Conservation (phyloP, 1,284 basidiomycete genomes). For the Porodaedalea pini region DNA sequence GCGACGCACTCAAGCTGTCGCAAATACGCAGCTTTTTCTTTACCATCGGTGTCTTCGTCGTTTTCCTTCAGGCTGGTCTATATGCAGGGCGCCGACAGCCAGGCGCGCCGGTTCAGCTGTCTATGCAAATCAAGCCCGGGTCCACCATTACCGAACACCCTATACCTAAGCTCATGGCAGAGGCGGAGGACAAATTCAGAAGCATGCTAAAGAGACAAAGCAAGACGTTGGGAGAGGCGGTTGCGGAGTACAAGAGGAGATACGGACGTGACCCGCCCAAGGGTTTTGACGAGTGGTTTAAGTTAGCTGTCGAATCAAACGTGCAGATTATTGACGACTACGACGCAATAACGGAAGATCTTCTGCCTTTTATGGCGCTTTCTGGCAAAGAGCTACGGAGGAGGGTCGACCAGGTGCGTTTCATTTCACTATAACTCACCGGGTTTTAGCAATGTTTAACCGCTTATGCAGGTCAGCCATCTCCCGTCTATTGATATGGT, state of each 20-base stretch:
- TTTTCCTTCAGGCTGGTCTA: slow-evolving; percentile 57
- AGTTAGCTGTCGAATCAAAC: slow-evolving; percentile 69
- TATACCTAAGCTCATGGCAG: slow-evolving; percentile 76
- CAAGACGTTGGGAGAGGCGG: slow-evolving; percentile 68
- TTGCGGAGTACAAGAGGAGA: slow-evolving; percentile 72
- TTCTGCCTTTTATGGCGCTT: slow-evolving; percentile 78
- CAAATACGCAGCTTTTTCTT: slow-evolving; percentile 42
- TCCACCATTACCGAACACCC: slow-evolving; percentile 54
- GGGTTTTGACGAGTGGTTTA: slow-evolving; percentile 89
- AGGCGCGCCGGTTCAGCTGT: slow-evolving; percentile 17
- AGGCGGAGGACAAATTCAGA: slow-evolving; percentile 67
- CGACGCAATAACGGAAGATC: slow-evolving; percentile 75
- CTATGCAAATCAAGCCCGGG: slow-evolving; percentile 13
- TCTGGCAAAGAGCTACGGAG: slow-evolving; percentile 68
- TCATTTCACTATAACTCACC: slow-evolving; percentile 4
- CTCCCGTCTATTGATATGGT: slow-evolving; percentile 84
- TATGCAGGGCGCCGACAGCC: slow-evolving; percentile 36
- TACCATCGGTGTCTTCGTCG: slow-evolving; percentile 42
- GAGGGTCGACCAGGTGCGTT: slow-evolving; percentile 63
- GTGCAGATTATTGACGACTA: slow-evolving; percentile 90
- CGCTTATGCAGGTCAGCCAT: slow-evolving; percentile 55
- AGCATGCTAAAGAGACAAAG: slow-evolving; percentile 72
- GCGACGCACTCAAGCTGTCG: slow-evolving; percentile 4
- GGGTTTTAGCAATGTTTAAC: neutral
- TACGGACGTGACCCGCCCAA: slow-evolving; percentile 79